phyloP scores from a whole-genome alignment of 768 basidiomycete genomes.

The Peribolospora kevripleyi region DNA sequence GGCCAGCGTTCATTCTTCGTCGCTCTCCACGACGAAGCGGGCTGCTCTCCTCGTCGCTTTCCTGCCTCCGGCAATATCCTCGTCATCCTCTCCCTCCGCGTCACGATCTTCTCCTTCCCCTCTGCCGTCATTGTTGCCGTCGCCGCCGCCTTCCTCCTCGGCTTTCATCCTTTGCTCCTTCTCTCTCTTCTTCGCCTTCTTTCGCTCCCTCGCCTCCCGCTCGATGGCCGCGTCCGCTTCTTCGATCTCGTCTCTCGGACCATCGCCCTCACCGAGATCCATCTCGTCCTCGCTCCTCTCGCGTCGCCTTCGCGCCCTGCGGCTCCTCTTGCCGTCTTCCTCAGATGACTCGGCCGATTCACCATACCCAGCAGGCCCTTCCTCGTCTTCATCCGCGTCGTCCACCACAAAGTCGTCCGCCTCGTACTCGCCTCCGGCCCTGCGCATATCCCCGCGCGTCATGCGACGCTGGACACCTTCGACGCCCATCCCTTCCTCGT shows the following conservation, averaged over 20 bases:
- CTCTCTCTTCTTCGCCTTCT: slow-evolving; percentile 3
- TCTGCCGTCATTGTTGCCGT: not conserved
- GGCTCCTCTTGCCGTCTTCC: slow-evolving; percentile 3
- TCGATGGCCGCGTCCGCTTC: slow-evolving; percentile 6
- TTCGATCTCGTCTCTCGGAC: slow-evolving; percentile 6
- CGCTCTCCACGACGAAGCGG: not conserved
- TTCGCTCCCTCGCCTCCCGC: slow-evolving; percentile 1
- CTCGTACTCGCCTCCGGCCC: too few relatives aligned
- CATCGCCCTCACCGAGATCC: not conserved
- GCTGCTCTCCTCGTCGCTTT: not conserved
- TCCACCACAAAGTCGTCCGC: too few relatives aligned
- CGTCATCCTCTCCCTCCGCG: not conserved
- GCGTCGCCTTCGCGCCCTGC: slow-evolving; percentile 1
- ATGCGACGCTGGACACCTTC: too few relatives aligned
- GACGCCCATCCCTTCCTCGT: too few relatives aligned
- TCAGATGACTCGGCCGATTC: not conserved
- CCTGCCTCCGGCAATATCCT: not conserved
- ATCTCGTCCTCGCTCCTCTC: not conserved
- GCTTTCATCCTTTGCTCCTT: not conserved
- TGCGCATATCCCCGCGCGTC: too few relatives aligned
- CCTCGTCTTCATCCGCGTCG: too few relatives aligned
- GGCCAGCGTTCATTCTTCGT: too few relatives aligned
- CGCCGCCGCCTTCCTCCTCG: not conserved
- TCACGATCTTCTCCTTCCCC: not conserved
- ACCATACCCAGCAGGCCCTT: too few relatives aligned